Conservation (phyloP, 1,284 basidiomycete species). For the Afroboletus lepidellus region DNA sequence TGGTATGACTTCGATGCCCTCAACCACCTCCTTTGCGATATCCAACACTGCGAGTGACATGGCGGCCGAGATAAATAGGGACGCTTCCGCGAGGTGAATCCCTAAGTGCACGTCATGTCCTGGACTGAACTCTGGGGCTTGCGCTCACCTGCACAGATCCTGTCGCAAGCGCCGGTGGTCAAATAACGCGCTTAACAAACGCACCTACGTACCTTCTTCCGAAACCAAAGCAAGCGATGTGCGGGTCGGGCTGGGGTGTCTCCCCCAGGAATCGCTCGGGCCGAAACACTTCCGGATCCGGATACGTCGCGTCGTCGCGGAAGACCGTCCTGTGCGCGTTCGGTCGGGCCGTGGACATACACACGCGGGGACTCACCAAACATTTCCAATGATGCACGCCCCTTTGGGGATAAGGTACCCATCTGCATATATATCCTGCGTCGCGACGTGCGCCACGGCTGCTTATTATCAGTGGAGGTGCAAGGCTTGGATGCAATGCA, state of each 20-base stretch:
- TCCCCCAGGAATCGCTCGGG: constrained; percentile 28
- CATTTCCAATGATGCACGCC: constrained; percentile 22
- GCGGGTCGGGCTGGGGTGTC: constrained; percentile 19
- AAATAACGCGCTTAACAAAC: too few species aligned
- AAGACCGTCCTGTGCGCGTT: constrained; percentile 16
- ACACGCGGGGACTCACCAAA: too few species aligned
- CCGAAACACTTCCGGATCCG: constrained; percentile 18
- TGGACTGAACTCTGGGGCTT: too few species aligned
- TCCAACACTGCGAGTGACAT: too few species aligned
- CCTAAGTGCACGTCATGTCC: too few species aligned
- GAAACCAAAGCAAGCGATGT: constrained; percentile 19
- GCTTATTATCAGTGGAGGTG: constrained; percentile 3
- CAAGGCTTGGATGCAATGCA: not conserved
- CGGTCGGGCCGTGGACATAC: too few species aligned
- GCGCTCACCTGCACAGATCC: too few species aligned
- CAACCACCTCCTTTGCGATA: too few species aligned
- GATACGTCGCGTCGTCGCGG: constrained; percentile 17
- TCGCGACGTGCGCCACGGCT: constrained; percentile 38
- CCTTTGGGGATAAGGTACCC: constrained; percentile 43
- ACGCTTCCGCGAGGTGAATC: too few species aligned
- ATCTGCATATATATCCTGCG: constrained; percentile 36
- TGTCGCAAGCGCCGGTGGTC: too few species aligned
- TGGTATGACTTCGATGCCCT: too few species aligned
- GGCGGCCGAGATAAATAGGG: too few species aligned
- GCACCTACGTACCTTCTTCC: constrained; percentile 29